Percentiles rank a stretch among this genome's conserved stretches.
These are phyloP conservation scores for Helianthus annuus DNA, from an alignment of 129 eudicot species.

Conservation along the genomic window HanXRQr2.0-SUNRISE NC_035447.2:130925929-130926428, in stretches of 20 bases:
- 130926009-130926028: too few species aligned
- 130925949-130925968: background rate
- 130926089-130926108: conserved; percentile 16
- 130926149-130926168: conserved; percentile 25
- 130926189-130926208: background rate
- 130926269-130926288: conserved; percentile 15
- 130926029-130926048: conserved; percentile 7
- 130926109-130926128: background rate
- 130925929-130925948: background rate
- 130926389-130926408: conserved; percentile 6
- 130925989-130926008: conserved; percentile 24
- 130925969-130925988: too few species aligned
- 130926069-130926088: conserved; percentile 3
- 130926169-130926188: conserved; percentile 10
- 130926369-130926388: conserved; percentile 17
- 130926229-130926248: conserved; percentile 21
- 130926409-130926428: background rate
- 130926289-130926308: conserved; percentile 26
- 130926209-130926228: conserved; percentile 14
- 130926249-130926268: conserved; percentile 16
- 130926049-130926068: background rate
- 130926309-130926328: conserved; percentile 34
- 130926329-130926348: conserved; percentile 9
- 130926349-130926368: conserved; percentile 13
- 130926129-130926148: conserved; percentile 26